phyloP scores from a whole-genome alignment of 1,139 yeast species.

The Debaryomycetaceae sp. region DNA sequence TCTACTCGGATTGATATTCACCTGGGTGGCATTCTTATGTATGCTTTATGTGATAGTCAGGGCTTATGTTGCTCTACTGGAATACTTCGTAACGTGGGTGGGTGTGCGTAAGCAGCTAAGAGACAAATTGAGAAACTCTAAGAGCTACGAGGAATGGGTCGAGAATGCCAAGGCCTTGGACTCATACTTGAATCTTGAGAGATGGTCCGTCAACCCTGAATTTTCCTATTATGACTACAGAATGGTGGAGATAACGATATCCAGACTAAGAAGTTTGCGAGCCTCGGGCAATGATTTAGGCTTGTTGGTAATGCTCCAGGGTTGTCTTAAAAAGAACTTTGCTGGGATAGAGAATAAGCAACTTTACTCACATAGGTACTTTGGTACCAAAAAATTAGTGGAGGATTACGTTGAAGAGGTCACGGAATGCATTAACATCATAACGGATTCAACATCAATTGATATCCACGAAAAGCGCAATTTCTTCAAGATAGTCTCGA shows the following conservation, averaged over 20 bases:
- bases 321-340: constrained; percentile 68
- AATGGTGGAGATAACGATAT: constrained; percentile 50
- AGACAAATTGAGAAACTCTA: constrained; percentile 45
- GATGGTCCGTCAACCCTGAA: constrained; percentile 61
- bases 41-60: constrained; percentile 51
- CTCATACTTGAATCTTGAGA: constrained; percentile 51
- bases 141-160: constrained; percentile 60
- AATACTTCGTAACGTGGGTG: constrained; percentile 55
- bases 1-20: constrained; percentile 43
- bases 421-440: constrained; percentile 40
- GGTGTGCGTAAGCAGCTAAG: constrained; percentile 55
- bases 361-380: constrained; percentile 70
- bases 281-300: constrained; percentile 36
- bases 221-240: constrained; percentile 69
- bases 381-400: constrained; percentile 66
- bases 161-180: constrained; percentile 57
- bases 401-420: constrained; percentile 55
- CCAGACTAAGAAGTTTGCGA: constrained; percentile 39
- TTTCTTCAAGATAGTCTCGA: constrained; percentile 57
- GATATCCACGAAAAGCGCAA: constrained; percentile 40
- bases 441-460: constrained; percentile 39
- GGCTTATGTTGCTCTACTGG: constrained; percentile 62
- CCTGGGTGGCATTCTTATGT: constrained; percentile 55
- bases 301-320: constrained; percentile 55
- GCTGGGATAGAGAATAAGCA: constrained; percentile 76